Evolutionary conservation across 306 rosid genomes (phyloP).

Genomic region (Cucurbita pepo): DNA sequence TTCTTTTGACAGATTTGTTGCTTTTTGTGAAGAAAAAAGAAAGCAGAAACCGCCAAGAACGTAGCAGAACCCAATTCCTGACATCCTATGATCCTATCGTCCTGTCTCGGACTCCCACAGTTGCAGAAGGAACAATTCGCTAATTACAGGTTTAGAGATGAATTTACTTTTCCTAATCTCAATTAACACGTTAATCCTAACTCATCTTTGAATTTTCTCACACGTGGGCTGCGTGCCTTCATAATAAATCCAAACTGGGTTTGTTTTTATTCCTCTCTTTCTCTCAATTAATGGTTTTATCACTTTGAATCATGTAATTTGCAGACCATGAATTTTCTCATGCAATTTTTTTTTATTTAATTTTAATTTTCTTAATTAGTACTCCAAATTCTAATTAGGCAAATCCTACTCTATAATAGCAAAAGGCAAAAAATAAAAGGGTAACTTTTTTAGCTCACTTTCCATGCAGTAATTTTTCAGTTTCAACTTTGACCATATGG

Average conservation of each 20-base stretch:
- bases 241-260: not conserved
- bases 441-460: not conserved
- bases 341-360: not conserved
- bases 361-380: not conserved
- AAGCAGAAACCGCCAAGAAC: slow-evolving; percentile 33
- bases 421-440: not conserved
- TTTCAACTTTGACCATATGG: not conserved
- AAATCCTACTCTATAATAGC: not conserved
- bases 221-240: slow-evolving; percentile 7
- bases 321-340: not conserved
- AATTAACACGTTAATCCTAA: not conserved
- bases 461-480: not conserved
- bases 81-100: not conserved
- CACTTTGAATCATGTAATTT: not conserved
- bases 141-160: too few species aligned
- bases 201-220: not conserved
- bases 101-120: not conserved
- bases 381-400: not conserved
- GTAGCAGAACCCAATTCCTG: slow-evolving; percentile 16
- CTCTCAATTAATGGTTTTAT: not conserved
- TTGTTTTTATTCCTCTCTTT: not conserved
- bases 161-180: not conserved
- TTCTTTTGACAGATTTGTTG: not conserved
- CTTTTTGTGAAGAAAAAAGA: slow-evolving; percentile 15
- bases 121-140: too few species aligned